Conservation (phyloP, 805 yeast species). For the Sugiyamaella floridensis region DNA sequence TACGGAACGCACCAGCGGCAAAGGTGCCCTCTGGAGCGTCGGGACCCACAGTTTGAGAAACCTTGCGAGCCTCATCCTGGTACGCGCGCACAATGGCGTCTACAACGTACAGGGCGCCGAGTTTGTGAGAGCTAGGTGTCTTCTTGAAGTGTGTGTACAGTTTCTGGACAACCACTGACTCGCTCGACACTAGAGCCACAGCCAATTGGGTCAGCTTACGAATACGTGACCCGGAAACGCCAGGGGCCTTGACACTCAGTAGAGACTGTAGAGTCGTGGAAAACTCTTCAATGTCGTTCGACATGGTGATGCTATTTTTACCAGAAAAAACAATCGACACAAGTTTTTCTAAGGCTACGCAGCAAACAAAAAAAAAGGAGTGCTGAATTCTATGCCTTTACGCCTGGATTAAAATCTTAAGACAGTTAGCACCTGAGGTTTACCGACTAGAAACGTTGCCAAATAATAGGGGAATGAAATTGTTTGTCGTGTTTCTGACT, state of each 20-base stretch:
- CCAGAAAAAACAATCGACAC: background rate
- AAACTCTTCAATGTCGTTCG: constrained; percentile 16
- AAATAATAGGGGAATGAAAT: background rate
- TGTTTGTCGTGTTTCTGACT: background rate
- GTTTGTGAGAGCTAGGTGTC: constrained; percentile 72
- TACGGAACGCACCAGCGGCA: constrained; percentile 63
- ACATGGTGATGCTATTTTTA: background rate
- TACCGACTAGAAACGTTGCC: background rate
- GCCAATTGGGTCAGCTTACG: constrained; percentile 77
- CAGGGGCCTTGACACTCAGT: constrained; percentile 49
- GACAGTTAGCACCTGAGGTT: background rate
- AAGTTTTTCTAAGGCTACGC: background rate
- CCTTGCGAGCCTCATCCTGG: constrained; percentile 63
- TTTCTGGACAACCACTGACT: constrained; percentile 50
- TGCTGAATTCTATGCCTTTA: background rate
- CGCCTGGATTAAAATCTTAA: background rate
- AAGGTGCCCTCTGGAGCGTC: constrained; percentile 61
- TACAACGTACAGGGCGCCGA: constrained; percentile 84
- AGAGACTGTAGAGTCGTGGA: constrained; percentile 24
- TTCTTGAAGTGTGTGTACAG: constrained; percentile 63
- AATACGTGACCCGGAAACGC: constrained; percentile 94
- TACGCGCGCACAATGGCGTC: constrained; percentile 88
- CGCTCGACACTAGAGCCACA: constrained; percentile 52
- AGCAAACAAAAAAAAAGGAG: background rate
- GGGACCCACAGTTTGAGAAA: constrained; percentile 41